phyloP scores from a whole-genome alignment of 1,284 basidiomycete genomes.

The Cryptococcus maquisensis region DNA sequence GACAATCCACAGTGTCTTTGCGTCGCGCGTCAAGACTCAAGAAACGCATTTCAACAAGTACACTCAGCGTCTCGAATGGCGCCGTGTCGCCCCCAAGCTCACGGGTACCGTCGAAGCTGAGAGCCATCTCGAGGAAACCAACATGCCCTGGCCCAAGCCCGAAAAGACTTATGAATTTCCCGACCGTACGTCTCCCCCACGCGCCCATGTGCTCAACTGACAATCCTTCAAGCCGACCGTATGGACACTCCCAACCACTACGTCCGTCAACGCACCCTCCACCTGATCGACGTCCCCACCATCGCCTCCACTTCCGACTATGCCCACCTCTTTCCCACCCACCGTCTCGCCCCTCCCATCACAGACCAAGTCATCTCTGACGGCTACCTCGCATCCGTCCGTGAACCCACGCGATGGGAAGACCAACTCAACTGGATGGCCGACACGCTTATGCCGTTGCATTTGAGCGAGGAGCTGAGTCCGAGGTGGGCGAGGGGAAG shows the following conservation, averaged over 20 bases:
- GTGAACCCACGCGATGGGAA: conserved; percentile 2
- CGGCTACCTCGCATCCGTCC: conserved; percentile 21
- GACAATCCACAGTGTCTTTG: conserved; percentile 30
- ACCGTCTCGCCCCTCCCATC: conserved; percentile 4
- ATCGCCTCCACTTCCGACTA: not conserved
- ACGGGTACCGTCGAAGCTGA: conserved; percentile 8
- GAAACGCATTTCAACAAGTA: conserved; percentile 26
- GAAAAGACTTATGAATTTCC: conserved; percentile 8
- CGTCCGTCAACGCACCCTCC: conserved; percentile 9
- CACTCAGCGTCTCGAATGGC: conserved; percentile 25
- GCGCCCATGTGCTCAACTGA: not conserved
- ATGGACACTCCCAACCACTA: conserved; percentile 20
- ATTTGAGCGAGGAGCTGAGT: conserved; percentile 44
- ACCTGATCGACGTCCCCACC: conserved; percentile 2
- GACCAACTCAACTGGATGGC: conserved; percentile 7
- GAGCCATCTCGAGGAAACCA: conserved; percentile 17
- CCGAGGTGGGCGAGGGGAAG: conserved; percentile 44
- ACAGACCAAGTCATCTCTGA: conserved; percentile 23
- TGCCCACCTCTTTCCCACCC: not conserved
- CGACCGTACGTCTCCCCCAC: conserved; percentile 3
- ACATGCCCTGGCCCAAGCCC: conserved; percentile 34
- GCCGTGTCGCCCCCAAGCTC: conserved; percentile 34
- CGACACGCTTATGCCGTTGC: conserved; percentile 45
- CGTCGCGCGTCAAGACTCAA: conserved; percentile 35
- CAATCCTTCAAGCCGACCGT: conserved; percentile 2